A percentile compares a stretch with the other conserved stretches of the same genome.
These are phyloP conservation scores for Cryptosporidium meleagridis DNA, from an alignment of 169 alveolate species.

Conservation along the genomic window DNA sequence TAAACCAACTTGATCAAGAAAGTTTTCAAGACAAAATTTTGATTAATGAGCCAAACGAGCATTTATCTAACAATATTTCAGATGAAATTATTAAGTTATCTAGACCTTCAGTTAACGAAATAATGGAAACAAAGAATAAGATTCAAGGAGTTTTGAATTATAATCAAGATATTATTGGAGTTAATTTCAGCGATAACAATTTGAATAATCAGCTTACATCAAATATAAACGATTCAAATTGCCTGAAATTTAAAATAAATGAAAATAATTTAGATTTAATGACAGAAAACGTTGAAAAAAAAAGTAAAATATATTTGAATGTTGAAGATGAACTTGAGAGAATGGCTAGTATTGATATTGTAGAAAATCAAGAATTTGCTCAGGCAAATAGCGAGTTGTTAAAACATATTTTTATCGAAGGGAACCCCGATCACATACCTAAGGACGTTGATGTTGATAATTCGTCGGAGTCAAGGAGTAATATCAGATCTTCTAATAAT, in stretches of 20 bases:
- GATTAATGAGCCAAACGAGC: neutral
- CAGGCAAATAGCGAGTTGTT: neutral
- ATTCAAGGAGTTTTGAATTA: neutral
- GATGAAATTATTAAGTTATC: neutral
- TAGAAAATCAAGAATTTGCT: neutral
- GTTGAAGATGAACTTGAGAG: conserved; percentile 68
- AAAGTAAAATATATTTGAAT: neutral
- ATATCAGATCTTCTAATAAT: neutral
- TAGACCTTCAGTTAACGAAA: conserved; percentile 10
- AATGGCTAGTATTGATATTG: conserved; percentile 32
- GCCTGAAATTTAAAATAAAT: neutral
- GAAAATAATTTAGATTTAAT: neutral
- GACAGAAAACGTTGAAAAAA: neutral
- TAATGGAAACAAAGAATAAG: neutral
- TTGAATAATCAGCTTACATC: neutral
- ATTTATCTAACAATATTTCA: neutral
- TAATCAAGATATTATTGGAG: neutral
- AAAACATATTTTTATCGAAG: conserved; percentile 30
- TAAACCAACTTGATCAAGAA: conserved; percentile 19
- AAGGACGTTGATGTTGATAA: neutral
- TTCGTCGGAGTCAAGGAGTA: neutral
- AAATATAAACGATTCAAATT: neutral
- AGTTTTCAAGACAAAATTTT: neutral
- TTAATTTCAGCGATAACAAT: neutral
- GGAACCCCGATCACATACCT: neutral